A percentile compares a stretch with the other conserved stretches of the same genome.
Conservation (phyloP, 1,139 yeast genomes). For the Candida labiduridarum region DNA sequence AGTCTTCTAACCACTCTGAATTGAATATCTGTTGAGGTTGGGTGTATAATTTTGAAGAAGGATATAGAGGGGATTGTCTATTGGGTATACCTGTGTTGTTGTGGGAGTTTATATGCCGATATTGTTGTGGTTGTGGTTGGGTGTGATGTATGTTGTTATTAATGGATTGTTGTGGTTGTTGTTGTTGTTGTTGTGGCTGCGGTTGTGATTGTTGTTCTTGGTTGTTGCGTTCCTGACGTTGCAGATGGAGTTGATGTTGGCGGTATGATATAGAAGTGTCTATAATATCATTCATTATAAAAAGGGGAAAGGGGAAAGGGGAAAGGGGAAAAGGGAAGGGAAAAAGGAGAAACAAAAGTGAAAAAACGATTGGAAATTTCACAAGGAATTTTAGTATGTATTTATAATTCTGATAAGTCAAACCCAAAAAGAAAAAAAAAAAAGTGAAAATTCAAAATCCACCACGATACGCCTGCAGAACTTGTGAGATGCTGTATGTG, state of each 20-base stretch:
- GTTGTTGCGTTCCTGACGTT: background rate
- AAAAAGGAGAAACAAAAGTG: background rate
- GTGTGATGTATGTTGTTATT: background rate
- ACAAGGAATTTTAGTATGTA: background rate
- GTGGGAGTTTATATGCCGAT: background rate
- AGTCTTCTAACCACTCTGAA: constrained; percentile 45
- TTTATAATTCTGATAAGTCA: background rate
- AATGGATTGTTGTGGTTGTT: background rate
- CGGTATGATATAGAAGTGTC: background rate
- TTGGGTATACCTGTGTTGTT: background rate
- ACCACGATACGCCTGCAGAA: too few relatives aligned
- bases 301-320: too few relatives aligned
- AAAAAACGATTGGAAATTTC: background rate
- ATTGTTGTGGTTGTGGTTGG: constrained; percentile 3
- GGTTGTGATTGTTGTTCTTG: background rate
- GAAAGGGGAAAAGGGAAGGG: background rate
- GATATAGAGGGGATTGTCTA: constrained; percentile 15
- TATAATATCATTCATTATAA: constrained; percentile 4
- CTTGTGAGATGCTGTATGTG: too few relatives aligned
- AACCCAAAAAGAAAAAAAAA: background rate
- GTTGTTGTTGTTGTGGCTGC: background rate
- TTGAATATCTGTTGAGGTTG: constrained; percentile 27
- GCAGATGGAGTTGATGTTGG: background rate
- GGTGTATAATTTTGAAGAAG: constrained; percentile 15
- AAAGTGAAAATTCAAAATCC: background rate